Percentiles rank a stretch among this genome's conserved stretches.
Conservation (phyloP, 2,329 filamentous ascomycete species). For the Coniella vitis region DNA sequence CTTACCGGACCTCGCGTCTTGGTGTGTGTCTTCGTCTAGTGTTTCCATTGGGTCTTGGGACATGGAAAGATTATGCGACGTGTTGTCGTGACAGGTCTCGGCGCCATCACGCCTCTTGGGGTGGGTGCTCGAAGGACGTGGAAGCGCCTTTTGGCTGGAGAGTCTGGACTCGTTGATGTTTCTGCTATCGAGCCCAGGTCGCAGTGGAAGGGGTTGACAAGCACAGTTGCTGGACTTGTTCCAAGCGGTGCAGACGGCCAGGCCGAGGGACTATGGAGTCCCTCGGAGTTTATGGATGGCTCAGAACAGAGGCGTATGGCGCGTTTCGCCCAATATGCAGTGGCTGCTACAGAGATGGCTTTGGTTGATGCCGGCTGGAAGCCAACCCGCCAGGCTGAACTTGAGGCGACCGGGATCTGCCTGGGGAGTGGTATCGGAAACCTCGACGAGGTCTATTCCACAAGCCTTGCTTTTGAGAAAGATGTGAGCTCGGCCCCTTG, state of each 20-base stretch:
- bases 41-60: slow-evolving; percentile 14
- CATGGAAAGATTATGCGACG: slow-evolving; percentile 53
- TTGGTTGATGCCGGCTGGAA: slow-evolving; percentile 76
- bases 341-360: slow-evolving; percentile 81
- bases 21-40: slow-evolving; percentile 1
- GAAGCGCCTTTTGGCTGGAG: slow-evolving; percentile 69
- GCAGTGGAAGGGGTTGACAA: slow-evolving; percentile 67
- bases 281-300: slow-evolving; percentile 46
- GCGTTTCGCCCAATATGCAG: slow-evolving; percentile 84
- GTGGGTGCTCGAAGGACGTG: slow-evolving; percentile 74
- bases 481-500: slow-evolving; percentile 46
- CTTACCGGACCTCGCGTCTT: neutral
- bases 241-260: slow-evolving; percentile 40
- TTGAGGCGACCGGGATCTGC: slow-evolving; percentile 79
- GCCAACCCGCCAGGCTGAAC: slow-evolving; percentile 51
- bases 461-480: slow-evolving; percentile 67
- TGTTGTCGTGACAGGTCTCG: slow-evolving; percentile 78
- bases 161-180: slow-evolving; percentile 75
- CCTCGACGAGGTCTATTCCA: slow-evolving; percentile 82
- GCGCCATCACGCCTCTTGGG: slow-evolving; percentile 76
- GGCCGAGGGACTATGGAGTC: slow-evolving; percentile 39
- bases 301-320: slow-evolving; percentile 71
- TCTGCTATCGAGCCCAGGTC: slow-evolving; percentile 48
- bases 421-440: slow-evolving; percentile 94
- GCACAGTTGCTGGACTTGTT: slow-evolving; percentile 78